Conservation (phyloP, 106 monocot genomes). For the Posidonia australis region DNA sequence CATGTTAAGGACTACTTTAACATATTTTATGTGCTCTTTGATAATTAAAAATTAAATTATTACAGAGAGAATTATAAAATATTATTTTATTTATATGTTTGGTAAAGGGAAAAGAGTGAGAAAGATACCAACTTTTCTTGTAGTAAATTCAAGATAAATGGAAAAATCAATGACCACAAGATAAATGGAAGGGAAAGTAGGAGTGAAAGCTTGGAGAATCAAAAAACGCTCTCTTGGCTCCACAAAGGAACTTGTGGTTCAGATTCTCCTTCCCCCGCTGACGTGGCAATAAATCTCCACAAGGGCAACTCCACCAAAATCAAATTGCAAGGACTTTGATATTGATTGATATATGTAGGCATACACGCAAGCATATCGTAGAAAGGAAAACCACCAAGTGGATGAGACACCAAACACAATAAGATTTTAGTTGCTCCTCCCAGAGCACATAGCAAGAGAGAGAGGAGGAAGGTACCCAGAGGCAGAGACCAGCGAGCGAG, state of each 20-base stretch:
- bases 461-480: not conserved
- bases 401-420: no score
- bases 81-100: no score
- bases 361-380: no score
- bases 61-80: no score
- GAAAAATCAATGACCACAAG: no score
- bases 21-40: no score
- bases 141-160: not conserved
- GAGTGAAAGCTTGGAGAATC: not conserved
- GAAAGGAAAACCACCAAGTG: no score
- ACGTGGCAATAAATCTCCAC: not conserved
- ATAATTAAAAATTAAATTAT: no score
- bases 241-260: slow-evolving; percentile 7
- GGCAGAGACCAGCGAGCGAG: not conserved
- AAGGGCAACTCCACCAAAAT: not conserved
- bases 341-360: no score
- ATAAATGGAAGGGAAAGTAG: not conserved
- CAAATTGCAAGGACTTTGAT: not conserved
- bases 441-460: not conserved
- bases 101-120: no score
- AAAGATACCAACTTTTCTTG: not conserved
- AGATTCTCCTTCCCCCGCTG: not conserved
- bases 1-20: no score
- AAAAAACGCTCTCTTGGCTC: slow-evolving; percentile 2
- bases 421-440: not conserved